Base-by-base conservation (phyloP, 176 grass and related monocot species). In the Phragmites australis region DNA sequence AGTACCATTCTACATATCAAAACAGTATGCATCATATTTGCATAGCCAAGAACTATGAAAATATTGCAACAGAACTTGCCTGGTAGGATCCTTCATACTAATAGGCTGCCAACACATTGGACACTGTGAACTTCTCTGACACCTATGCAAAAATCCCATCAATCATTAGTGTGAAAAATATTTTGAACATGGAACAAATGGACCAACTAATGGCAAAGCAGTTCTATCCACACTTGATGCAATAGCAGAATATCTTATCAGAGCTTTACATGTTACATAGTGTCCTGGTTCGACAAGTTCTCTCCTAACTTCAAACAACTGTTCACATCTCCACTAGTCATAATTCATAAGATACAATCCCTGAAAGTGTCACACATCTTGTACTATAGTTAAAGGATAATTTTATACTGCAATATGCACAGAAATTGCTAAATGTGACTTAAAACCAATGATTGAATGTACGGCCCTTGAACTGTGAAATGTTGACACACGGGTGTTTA, bases 31-130 rank as follows among this genome's bases (percentile, higher is more conserved):
- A 51, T 42, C 23, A 40, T 68, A 76, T 74, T 64, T 78, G 46
- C 59, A 84, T 53, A 76, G 22, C 8, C 27, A 86, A 70, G 21
- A 34, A 52, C 40, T 45, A 41, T 17, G 27, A 31, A 72, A 37
- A 67, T 63, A 48, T 66, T 72, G 74, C 23, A 5, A 64, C 29
- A 72, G 44, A 54, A 82, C 87, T 82, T 86, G 79, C 96, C 96
- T 98, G 81, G 81, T 88, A 87, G 81, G 78, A 86, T 98, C 96
- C 71, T 95, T 94, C 92, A 98, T 82, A 75, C 78, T 87, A 68
- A 98, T 89, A 77, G 84, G 6, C 50, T 91, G 92, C 88, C 96
- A 98, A 62, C 96, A 98, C 92, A 98, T 98, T 45, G 96, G 96
- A 72, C 96, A 98, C 53, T 98, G 96, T 27, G 92, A 93, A 85